Base-by-base conservation (phyloP, 2,329 filamentous ascomycete species). In the Epichloe gansuensis region DNA sequence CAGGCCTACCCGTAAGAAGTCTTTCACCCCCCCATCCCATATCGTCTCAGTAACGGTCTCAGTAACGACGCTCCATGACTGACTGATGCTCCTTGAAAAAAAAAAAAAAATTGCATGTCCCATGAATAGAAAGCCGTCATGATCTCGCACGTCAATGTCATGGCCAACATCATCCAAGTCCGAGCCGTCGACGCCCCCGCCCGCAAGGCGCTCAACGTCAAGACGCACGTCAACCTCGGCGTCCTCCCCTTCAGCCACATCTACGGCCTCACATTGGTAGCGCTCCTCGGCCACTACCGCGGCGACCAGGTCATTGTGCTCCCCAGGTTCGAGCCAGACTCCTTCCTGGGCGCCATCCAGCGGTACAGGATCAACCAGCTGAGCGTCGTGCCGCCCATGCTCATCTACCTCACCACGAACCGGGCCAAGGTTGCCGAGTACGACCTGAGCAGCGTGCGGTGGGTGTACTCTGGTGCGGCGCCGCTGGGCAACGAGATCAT, bases 231-330 rank as follows among this genome's bases (percentile, higher is more conserved):
- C 21, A 70, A 66, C 2, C 75, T 91, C 0, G 87, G 86, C 5
- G 72, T 91, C n/a, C 72, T 91, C 0, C 87, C 87, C 0, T 81
- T 89, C 62, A 90, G 85, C 58, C 88, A 94, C 61, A 93, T 93
- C 57, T 94, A 91, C 65, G 81, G 81, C 4, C 71, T 93, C 38
- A 80, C 89, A 5, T 80, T 89, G 15, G 80, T 89, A 54, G 81
- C 80, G 43, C 82, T 88, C 64, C 68, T 73, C 1, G 76, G 76
- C 28, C 72, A 81, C 2, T 91, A 82, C 63, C 78, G 84, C 42
- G 88, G 88, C 9, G 88, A 93, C 58, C 80, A 82, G 53, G 74
- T 85, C 9, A 75, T 93, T 50, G 76, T 91, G 5, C 74, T 93
- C 39, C 83, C 78, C 44, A 88, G 85, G 60, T 94, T 91, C 61